A percentile compares a stretch with the other conserved stretches of the same genome.
phyloP scores from a whole-genome alignment of 352 stramenopile genomes.

The Pythium grandisporangium region DNA sequence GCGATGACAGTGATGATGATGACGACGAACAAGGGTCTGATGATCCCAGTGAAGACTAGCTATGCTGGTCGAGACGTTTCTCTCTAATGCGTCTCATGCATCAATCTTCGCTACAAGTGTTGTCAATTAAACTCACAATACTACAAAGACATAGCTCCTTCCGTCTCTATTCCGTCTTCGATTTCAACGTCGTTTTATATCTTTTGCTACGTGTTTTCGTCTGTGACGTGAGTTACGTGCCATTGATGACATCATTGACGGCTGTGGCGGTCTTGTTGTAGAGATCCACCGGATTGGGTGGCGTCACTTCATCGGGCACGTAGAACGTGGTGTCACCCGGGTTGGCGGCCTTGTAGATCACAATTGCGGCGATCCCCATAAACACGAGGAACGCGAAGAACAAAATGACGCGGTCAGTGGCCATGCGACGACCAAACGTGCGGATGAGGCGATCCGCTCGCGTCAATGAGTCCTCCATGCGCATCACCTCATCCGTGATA shows the following conservation, averaged over 20 bases:
- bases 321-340: conserved; percentile 75
- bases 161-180: no score
- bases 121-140: no score
- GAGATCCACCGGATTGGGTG: conserved; percentile 52
- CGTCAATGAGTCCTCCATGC: conserved; percentile 69
- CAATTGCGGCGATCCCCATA: conserved; percentile 66
- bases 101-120: no score
- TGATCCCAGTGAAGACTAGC: no score
- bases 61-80: no score
- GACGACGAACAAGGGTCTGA: conserved; percentile 2
- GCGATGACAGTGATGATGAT: conserved; percentile 10
- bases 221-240: no score
- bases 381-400: conserved; percentile 77
- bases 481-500: conserved; percentile 84
- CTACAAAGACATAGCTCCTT: no score
- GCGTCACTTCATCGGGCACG: conserved; percentile 77
- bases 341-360: conserved; percentile 77
- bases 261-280: conserved; percentile 73
- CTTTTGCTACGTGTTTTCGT: no score
- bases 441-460: conserved; percentile 79
- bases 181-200: no score
- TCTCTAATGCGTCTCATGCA: no score
- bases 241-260: conserved; percentile 46
- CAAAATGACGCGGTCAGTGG: conserved; percentile 74
- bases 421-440: conserved; percentile 73